A percentile compares a stretch with the other conserved stretches of the same genome.
phyloP scores from a whole-genome alignment of 768 basidiomycete genomes.

The Trametes sanguinea region DNA sequence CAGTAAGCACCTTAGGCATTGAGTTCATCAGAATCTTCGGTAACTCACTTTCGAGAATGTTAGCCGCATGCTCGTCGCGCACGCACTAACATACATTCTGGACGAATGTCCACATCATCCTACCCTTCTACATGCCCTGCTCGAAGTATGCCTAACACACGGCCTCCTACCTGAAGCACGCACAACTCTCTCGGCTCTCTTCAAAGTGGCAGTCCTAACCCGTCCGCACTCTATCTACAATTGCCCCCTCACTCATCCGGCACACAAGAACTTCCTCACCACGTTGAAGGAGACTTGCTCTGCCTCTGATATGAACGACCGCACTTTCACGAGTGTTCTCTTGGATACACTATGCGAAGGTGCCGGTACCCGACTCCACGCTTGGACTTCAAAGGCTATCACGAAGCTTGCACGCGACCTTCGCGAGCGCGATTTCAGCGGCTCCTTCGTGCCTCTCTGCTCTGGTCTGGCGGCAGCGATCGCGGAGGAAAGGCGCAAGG shows the following conservation, averaged over 20 bases:
- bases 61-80: constrained; percentile 53
- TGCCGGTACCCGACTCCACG: constrained; percentile 17
- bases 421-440: constrained; percentile 34
- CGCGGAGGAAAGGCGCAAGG: constrained; percentile 1
- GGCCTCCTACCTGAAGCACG: constrained; percentile 46
- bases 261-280: constrained; percentile 49
- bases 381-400: constrained; percentile 48
- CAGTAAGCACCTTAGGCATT: constrained; percentile 38
- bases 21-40: too few relatives aligned
- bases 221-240: constrained; percentile 21
- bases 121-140: constrained; percentile 49
- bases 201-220: constrained; percentile 42
- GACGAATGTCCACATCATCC: constrained; percentile 47
- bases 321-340: constrained; percentile 38
- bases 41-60: too few relatives aligned
- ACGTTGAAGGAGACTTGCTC: constrained; percentile 47
- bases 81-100: constrained; percentile 53
- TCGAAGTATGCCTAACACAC: constrained; percentile 52
- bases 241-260: constrained; percentile 41
- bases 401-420: constrained; percentile 38
- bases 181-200: constrained; percentile 43
- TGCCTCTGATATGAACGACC: constrained; percentile 28
- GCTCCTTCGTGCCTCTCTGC: constrained; percentile 35
- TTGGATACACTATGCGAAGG: constrained; percentile 32
- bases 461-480: constrained; percentile 29